Base-by-base conservation (phyloP, 2,329 filamentous ascomycete species). In the Aspergillus puulaauensis region DNA sequence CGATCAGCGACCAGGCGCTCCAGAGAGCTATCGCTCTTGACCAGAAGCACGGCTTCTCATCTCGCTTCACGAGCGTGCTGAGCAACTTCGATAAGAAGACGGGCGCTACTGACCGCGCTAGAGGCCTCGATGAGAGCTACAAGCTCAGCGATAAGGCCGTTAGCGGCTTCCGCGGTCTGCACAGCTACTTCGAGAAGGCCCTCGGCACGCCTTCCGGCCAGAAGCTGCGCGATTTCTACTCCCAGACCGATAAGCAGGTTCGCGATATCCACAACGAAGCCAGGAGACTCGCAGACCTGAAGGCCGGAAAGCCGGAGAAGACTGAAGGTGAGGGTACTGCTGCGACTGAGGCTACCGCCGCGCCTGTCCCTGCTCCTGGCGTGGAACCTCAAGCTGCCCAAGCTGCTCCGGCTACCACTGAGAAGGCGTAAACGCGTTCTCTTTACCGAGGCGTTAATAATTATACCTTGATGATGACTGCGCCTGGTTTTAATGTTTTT, bases 151-250 rank as follows among this genome's bases (percentile, higher is more conserved):
- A 87, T 66, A 90, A 89, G 70, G 91, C 90, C 62, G 85, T 81
- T 70, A 83, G 78, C 58, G 84, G 82, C 59, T 87, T 83, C 81
- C 81, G 82, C 43, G 90, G 91, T 35, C 74, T 98, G 60, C 82
- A 82, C 75, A 91, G 89, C 12, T 99, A 98, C 84, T 98, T 97
- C 72, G 93, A 98, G 79, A 96, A 96, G 83, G 93, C 93, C 2
- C 81, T 88, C 57, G 88, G 83, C 73, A 96, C 92, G 0, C 91
- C 92, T 9, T 96, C 92, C 1, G 95, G 95, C 66, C 86, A 93
- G 81, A 91, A 89, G 78, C 79, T 99, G 60, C 89, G 90, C 66
- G 82, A 88, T 62, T 99, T 99, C 79, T 99, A 99, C 79, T 83
- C 87, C 7, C 82, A 91, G 66, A 85, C 90, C 62, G 87, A 89